phyloP scores from a whole-genome alignment of 2,329 filamentous ascomycete genomes.

The Diaporthe australafricana region DNA sequence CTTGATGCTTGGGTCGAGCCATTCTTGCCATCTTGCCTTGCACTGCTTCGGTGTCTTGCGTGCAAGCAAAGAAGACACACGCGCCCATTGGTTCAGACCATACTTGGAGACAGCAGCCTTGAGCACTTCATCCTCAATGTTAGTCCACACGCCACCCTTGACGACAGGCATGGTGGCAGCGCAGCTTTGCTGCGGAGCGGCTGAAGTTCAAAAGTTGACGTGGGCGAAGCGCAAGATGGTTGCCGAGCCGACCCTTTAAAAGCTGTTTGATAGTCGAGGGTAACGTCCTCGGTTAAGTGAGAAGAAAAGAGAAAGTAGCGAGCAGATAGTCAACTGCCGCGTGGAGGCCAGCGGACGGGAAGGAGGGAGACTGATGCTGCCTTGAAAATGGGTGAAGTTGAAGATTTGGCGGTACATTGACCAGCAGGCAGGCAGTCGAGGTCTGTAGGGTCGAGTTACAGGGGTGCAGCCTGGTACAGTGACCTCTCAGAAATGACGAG shows the following conservation, averaged over 20 bases:
- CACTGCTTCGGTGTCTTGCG: conserved; percentile 99
- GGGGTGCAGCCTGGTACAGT: conserved; percentile 11
- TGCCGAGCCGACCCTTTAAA: neutral
- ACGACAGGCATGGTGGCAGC: conserved; percentile 73
- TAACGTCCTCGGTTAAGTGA: neutral
- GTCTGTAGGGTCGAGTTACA: conserved; percentile 6
- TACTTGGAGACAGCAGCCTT: conserved; percentile 96
- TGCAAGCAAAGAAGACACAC: conserved; percentile 94
- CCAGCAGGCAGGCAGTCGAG: conserved; percentile 1
- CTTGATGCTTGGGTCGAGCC: conserved; percentile 96
- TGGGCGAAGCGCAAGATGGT: neutral
- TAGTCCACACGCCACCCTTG: conserved; percentile 81
- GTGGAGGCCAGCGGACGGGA: neutral
- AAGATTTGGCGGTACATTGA: conserved; percentile 1
- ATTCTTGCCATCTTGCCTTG: conserved; percentile 98
- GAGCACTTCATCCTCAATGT: conserved; percentile 93
- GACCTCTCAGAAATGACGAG: too few relatives aligned
- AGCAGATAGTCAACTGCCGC: neutral
- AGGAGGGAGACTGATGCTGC: neutral
- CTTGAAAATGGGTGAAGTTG: neutral
- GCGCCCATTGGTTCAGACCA: conserved; percentile 97
- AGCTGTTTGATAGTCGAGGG: neutral
- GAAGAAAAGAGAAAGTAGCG: neutral
- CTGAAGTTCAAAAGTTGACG: neutral
- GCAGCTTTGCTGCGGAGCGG: neutral